Conservation (phyloP, 257 asterid species). For the Solanum sejunctum region DNA sequence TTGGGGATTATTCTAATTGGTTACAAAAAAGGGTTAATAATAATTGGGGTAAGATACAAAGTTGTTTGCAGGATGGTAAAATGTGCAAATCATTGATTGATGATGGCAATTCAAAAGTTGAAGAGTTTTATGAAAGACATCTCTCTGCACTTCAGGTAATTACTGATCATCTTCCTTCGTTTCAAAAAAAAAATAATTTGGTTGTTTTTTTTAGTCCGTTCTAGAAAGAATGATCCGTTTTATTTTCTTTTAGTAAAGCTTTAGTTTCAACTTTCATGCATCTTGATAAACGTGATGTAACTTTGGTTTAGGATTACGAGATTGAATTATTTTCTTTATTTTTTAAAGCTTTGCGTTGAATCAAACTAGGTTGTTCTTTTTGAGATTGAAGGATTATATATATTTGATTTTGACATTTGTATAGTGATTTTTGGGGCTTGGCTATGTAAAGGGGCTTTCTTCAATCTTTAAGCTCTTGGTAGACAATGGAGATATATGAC, state of each 20-base stretch:
- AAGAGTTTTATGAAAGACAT: constrained; percentile 25
- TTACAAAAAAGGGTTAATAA: constrained; percentile 58
- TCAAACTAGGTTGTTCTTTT: too few relatives aligned
- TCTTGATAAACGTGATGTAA: too few relatives aligned
- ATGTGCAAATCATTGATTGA: constrained; percentile 48
- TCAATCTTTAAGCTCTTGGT: neutral
- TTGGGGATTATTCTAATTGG: constrained; percentile 78
- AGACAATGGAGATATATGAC: too few relatives aligned
- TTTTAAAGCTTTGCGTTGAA: too few relatives aligned
- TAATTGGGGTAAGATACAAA: constrained; percentile 51
- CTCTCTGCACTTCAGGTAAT: constrained; percentile 76
- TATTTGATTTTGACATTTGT: too few relatives aligned
- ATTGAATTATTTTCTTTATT: too few relatives aligned
- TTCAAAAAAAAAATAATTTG: too few relatives aligned
- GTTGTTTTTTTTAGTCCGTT: neutral
- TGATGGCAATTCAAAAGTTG: constrained; percentile 8
- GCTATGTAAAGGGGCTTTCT: neutral
- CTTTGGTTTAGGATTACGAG: too few relatives aligned
- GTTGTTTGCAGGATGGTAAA: constrained; percentile 59
- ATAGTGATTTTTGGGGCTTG: neutral
- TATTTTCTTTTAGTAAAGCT: too few relatives aligned
- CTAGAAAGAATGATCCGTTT: neutral
- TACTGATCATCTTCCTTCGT: too few relatives aligned
- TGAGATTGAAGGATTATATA: neutral
- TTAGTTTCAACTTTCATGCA: too few relatives aligned